Conservation (phyloP, 2,329 filamentous ascomycete species). For the Neonectria faginata region DNA sequence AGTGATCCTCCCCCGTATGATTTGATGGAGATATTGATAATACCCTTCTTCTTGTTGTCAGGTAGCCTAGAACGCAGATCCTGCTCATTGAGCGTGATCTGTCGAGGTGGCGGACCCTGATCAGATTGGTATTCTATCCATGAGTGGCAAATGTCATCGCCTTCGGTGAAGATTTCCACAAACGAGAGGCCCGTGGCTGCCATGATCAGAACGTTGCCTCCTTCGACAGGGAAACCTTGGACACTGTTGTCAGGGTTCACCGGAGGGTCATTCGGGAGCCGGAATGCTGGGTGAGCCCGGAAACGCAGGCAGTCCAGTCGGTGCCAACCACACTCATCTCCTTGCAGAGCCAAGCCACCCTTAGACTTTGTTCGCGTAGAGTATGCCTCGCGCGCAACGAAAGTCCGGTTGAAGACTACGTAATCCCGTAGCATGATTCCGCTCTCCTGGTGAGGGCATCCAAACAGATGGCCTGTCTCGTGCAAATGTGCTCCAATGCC, state of each 20-base stretch:
- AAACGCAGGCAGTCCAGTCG: slow-evolving; percentile 89
- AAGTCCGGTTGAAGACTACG: slow-evolving; percentile 84
- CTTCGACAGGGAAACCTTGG: slow-evolving; percentile 87
- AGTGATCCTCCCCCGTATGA: slow-evolving; percentile 80
- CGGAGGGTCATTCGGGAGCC: slow-evolving; percentile 79
- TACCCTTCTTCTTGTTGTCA: slow-evolving; percentile 77
- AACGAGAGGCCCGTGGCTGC: slow-evolving; percentile 86
- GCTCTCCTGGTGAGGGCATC: slow-evolving; percentile 87
- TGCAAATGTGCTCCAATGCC: slow-evolving; percentile 94
- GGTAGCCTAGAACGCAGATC: slow-evolving; percentile 79
- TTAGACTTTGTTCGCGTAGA: slow-evolving; percentile 88
- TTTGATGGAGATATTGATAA: slow-evolving; percentile 78
- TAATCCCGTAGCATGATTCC: slow-evolving; percentile 96
- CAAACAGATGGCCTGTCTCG: slow-evolving; percentile 90
- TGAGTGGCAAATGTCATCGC: slow-evolving; percentile 81
- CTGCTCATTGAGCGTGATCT: slow-evolving; percentile 79
- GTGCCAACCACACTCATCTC: slow-evolving; percentile 93
- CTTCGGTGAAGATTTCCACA: slow-evolving; percentile 83
- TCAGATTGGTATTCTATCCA: slow-evolving; percentile 84
- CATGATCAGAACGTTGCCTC: slow-evolving; percentile 79
- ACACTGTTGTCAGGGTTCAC: slow-evolving; percentile 78
- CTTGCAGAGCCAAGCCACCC: slow-evolving; percentile 77
- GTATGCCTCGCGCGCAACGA: slow-evolving; percentile 83
- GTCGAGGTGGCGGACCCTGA: slow-evolving; percentile 72
- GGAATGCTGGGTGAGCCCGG: slow-evolving; percentile 90